phyloP scores from a whole-genome alignment of 306 rosid species.

The Dicorynia guianensis region DNA sequence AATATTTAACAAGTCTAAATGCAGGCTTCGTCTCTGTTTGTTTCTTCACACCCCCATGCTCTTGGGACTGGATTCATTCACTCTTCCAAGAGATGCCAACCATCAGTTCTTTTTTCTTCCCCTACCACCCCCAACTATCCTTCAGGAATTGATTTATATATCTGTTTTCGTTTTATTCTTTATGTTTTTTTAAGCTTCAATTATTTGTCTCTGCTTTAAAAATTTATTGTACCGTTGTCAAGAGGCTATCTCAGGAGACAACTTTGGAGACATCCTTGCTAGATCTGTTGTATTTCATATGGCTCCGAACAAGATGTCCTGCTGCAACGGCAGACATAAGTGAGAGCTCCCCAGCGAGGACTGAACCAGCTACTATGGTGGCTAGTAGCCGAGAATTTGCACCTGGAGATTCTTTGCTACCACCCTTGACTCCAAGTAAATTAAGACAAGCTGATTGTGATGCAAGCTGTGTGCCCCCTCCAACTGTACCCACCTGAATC shows the following conservation, averaged over 20 bases:
- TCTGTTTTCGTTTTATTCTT: background rate
- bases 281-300: conserved; percentile 96
- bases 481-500: conserved; percentile 89
- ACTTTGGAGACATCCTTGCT: conserved; percentile 60
- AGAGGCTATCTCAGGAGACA: conserved; percentile 42
- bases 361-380: conserved; percentile 80
- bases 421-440: conserved; percentile 90
- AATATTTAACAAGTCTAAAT: conserved; percentile 14
- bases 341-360: conserved; percentile 92
- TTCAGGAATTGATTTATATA: conserved; percentile 11
- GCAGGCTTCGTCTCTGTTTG: conserved; percentile 23
- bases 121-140: conserved; percentile 25
- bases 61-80: background rate
- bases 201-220: background rate
- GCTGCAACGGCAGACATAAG: conserved; percentile 95
- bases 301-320: conserved; percentile 89
- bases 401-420: conserved; percentile 78
- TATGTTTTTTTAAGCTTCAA: background rate
- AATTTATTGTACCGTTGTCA: background rate
- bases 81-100: background rate
- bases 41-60: conserved; percentile 2
- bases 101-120: background rate
- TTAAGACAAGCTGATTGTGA: conserved; percentile 94
- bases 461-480: conserved; percentile 97
- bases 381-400: conserved; percentile 78